These are phyloP conservation scores for Penicillium psychrofluorescens DNA, from an alignment of 495 filamentous ascomycete genomes.

Conservation along the genomic window DNA sequence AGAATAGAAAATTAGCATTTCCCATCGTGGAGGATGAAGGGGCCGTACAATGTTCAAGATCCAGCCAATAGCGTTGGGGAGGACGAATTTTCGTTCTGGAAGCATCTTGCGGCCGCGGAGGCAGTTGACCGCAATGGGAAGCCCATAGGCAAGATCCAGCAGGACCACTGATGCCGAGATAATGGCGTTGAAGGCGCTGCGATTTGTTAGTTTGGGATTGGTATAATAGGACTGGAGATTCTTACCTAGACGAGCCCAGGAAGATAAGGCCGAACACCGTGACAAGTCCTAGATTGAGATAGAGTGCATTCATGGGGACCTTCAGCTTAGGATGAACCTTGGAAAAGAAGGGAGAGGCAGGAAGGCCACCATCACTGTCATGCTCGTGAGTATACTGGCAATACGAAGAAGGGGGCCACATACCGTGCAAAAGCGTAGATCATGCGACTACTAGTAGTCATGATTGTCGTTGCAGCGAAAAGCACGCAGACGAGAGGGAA, in stretches of 20 bases:
- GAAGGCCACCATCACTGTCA: constrained; percentile 59
- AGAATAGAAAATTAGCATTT: constrained; percentile 1
- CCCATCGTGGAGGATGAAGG: not conserved
- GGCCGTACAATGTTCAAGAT: constrained; percentile 31
- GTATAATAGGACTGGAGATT: too few relatives aligned
- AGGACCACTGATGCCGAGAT: constrained; percentile 64
- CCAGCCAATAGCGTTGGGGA: constrained; percentile 52
- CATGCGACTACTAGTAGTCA: constrained; percentile 74
- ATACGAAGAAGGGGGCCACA: not conserved
- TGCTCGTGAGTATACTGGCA: constrained; percentile 3
- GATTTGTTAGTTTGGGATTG: not conserved
- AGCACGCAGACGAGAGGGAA: constrained; percentile 67
- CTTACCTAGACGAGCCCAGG: constrained; percentile 58
- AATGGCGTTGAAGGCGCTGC: constrained; percentile 54
- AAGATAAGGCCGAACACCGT: constrained; percentile 68
- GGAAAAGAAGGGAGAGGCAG: constrained; percentile 57
- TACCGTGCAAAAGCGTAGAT: constrained; percentile 63
- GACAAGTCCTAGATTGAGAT: constrained; percentile 55
- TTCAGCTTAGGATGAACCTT: constrained; percentile 55
- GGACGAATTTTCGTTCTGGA: constrained; percentile 53
- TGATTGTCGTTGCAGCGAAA: constrained; percentile 63
- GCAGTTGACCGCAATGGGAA: constrained; percentile 63
- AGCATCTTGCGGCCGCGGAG: constrained; percentile 58
- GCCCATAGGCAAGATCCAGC: constrained; percentile 64
- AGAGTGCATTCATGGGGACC: constrained; percentile 63